These are phyloP conservation scores for Lactarius psammicola DNA, from an alignment of 768 basidiomycete genomes.

Conservation along the genomic window DNA sequence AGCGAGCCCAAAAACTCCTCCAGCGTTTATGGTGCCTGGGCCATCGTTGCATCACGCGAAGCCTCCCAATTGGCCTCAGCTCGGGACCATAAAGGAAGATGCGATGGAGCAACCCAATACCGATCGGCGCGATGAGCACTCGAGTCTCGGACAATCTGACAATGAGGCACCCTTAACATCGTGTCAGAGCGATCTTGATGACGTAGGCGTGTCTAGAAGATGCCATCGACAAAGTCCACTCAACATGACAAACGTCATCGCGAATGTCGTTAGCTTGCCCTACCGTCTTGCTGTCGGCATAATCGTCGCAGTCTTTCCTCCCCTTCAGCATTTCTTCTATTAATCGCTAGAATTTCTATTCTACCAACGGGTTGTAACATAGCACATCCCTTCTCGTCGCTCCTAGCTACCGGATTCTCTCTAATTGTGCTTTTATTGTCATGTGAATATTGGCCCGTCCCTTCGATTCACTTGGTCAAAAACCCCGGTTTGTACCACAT, in stretches of 20 bases:
- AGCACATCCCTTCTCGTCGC: neutral
- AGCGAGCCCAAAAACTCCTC: no score
- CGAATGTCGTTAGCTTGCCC: constrained; percentile 25
- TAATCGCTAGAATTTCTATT: neutral
- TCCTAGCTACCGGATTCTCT: neutral
- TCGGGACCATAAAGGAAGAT: constrained; percentile 42
- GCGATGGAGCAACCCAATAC: constrained; percentile 16
- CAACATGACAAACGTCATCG: constrained; percentile 10
- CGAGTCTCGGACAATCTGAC: constrained; percentile 15
- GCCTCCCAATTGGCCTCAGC: constrained; percentile 33
- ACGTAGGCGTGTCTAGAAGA: neutral
- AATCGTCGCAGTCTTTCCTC: constrained; percentile 26
- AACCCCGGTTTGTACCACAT: no score
- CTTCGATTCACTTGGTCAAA: no score
- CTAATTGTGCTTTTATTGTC: neutral
- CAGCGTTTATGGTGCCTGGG: no score
- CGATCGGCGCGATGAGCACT: constrained; percentile 10
- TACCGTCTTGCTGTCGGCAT: constrained; percentile 27
- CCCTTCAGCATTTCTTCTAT: constrained; percentile 23
- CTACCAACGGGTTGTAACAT: neutral
- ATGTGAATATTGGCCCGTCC: neutral
- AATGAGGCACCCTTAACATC: neutral
- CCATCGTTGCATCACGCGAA: no score
- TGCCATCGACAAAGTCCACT: neutral
- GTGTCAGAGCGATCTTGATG: neutral